Base-by-base conservation (phyloP, 2,329 filamentous ascomycete species). In the Fusarium camptoceras region DNA sequence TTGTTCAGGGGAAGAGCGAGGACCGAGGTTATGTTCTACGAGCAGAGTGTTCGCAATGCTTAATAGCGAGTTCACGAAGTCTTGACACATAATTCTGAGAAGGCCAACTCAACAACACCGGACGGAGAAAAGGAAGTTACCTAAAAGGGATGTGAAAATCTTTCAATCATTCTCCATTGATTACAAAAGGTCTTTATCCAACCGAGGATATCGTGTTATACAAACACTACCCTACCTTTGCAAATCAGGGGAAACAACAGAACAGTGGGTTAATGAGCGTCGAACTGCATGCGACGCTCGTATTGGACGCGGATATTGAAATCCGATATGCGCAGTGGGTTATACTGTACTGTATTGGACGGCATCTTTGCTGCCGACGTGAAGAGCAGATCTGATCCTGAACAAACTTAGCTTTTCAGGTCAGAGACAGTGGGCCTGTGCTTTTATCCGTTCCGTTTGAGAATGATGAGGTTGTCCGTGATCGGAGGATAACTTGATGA, bases 51-150 rank as follows among this genome's bases (percentile, higher is more conserved):
- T 22, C 15, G 20, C 18, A 20, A 27, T 57, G 49, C 50, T 55
- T 58, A 48, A 39, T 43, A 4, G 27, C 41, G n/a, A 42, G 48
- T 51, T 48, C n/a, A n/a, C 20, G 11, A 25, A 25, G 16, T 14
- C 24, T 24, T n/a, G 8, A 37, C 24, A 49, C 16, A 43, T 4
- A 24, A 43, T 20, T 28, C 18, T n/a, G 44, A n/a, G 5, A n/a
- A n/a, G 11, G 20, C 25, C 14, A 47, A 16, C 10, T 47, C 5
- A 43, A 51, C 22, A 22, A 31, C 54, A 57, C 51, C 24, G 37
- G 27, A 30, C 72, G 70, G 72, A 65, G 63, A 47, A 72, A 75
- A 20, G 70, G 72, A 75, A 60, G 44, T 64, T 75, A 10, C 58
- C 61, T n/a, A 55, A 67, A 71, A 28, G 15, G 57, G 59, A 61